These are phyloP conservation scores for Chaetothyriales sp. DNA, from an alignment of 2,329 filamentous ascomycete species.

Conservation along the genomic window DNA sequence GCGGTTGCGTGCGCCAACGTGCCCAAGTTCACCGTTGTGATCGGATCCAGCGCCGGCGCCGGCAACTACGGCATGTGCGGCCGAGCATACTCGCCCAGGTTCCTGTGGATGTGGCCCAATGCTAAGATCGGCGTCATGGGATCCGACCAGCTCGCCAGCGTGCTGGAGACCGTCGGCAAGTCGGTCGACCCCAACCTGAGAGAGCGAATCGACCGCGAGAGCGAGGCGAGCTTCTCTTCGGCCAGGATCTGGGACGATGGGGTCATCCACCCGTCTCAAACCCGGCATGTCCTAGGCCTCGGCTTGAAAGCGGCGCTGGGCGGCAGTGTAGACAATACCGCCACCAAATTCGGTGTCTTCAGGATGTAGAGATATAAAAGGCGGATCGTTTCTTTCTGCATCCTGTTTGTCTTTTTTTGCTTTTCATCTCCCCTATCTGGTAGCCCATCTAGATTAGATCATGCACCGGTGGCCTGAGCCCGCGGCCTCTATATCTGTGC, in stretches of 20 bases:
- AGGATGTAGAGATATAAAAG: constrained; percentile 46
- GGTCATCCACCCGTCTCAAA: constrained; percentile 63
- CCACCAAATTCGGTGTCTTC: constrained; percentile 63
- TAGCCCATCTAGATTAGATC: background rate
- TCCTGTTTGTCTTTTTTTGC: too few relatives aligned
- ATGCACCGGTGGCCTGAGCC: background rate
- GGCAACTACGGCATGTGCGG: constrained; percentile 99
- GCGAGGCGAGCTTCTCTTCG: constrained; percentile 73
- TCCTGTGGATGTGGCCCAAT: constrained; percentile 96
- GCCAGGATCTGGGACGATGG: constrained; percentile 86
- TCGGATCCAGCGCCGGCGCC: constrained; percentile 83
- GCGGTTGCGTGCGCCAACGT: constrained; percentile 88
- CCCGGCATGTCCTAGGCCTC: constrained; percentile 54
- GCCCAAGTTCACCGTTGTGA: constrained; percentile 90
- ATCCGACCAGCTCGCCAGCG: constrained; percentile 71
- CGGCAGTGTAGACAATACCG: constrained; percentile 45
- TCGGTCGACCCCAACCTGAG: constrained; percentile 65
- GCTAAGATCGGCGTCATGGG: constrained; percentile 96
- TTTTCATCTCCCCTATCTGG: too few relatives aligned
- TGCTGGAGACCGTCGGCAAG: constrained; percentile 90
- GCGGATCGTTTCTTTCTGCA: background rate
- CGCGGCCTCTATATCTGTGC: background rate
- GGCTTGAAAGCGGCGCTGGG: constrained; percentile 58
- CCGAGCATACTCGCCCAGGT: constrained; percentile 75
- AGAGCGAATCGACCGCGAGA: constrained; percentile 75